Evolutionary conservation across 306 rosid genomes (phyloP).

Genomic region (Cicer arietinum): DNA sequence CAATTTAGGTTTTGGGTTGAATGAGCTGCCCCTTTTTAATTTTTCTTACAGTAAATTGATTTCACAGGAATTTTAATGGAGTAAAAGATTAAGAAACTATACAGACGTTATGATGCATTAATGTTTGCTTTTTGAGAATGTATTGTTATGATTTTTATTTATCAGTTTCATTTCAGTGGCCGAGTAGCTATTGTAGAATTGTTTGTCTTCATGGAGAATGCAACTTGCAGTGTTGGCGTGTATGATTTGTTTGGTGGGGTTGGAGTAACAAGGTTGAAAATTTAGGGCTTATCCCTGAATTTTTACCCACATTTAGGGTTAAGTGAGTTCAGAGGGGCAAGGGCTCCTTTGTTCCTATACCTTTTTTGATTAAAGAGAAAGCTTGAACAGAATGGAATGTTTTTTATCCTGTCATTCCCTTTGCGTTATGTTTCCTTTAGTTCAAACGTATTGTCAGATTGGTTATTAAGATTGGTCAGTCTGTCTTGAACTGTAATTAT

Average conservation of each 20-base stretch:
- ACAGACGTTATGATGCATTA: not conserved
- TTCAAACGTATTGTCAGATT: not conserved
- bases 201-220: constrained; percentile 29
- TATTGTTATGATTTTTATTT: not conserved
- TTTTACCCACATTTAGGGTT: not conserved
- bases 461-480: constrained; percentile 14
- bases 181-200: not conserved
- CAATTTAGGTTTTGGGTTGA: constrained; percentile 12
- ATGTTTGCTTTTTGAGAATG: constrained; percentile 23
- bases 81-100: constrained; percentile 10
- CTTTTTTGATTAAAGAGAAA: not conserved
- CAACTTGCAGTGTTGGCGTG: not conserved
- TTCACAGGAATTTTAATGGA: not conserved
- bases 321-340: not conserved
- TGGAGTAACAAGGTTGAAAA: not conserved
- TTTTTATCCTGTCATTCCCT: not conserved
- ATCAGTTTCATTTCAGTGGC: constrained; percentile 16
- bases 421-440: not conserved
- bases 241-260: constrained; percentile 27
- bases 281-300: not conserved
- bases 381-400: not conserved
- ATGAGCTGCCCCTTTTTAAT: not conserved
- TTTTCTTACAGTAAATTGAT: constrained; percentile 2
- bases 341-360: not conserved
- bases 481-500: constrained; percentile 2